Conservation (phyloP, 306 rosid genomes). For the Pueraria montana region DNA sequence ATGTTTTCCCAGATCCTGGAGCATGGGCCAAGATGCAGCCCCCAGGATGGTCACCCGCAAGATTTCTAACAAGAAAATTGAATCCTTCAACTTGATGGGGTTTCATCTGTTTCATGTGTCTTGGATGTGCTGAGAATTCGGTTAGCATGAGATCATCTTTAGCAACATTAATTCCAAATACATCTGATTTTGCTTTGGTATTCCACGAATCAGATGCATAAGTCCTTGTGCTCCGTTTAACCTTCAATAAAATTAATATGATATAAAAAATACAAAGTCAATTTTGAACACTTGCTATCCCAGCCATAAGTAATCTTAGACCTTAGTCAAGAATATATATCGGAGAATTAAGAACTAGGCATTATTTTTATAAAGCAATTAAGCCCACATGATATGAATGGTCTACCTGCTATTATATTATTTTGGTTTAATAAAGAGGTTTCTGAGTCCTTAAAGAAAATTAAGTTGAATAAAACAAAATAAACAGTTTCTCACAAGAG, state of each 20-base stretch:
- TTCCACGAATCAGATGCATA: constrained; percentile 70
- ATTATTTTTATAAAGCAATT: not conserved
- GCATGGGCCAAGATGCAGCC: no score
- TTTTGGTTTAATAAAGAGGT: no score
- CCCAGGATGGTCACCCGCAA: no score
- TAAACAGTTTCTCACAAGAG: no score
- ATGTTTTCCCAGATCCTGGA: no score
- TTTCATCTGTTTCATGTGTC: constrained; percentile 87
- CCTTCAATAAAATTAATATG: not conserved
- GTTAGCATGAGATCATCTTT: constrained; percentile 59
- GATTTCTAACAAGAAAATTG: no score
- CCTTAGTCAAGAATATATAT: constrained; percentile 20
- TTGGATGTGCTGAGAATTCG: constrained; percentile 81
- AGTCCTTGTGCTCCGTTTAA: constrained; percentile 65
- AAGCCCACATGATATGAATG: no score
- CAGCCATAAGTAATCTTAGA: constrained; percentile 26
- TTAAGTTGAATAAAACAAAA: no score
- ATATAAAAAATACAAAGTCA: not conserved
- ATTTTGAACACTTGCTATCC: constrained; percentile 3
- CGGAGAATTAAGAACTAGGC: not conserved
- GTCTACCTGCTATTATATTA: no score
- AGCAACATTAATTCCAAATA: constrained; percentile 58
- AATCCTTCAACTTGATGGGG: constrained; percentile 59
- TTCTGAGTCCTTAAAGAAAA: no score
- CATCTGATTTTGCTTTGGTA: constrained; percentile 57